These are phyloP conservation scores for Diphasiastrum complanatum DNA, from an alignment of 83 land plant species.

Conservation along the genomic window DNA sequence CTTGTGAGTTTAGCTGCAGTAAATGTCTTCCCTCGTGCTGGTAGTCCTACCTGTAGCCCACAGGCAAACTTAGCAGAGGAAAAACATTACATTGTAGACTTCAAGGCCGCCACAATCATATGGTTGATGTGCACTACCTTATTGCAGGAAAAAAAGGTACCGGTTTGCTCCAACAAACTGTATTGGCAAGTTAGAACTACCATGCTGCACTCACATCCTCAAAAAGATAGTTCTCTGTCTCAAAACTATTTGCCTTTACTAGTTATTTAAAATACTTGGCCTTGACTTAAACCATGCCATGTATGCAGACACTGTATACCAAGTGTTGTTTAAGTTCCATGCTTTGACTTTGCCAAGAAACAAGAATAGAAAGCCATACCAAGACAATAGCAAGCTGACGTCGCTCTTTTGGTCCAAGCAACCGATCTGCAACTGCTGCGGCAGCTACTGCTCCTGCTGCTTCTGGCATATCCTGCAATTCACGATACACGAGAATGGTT, in stretches of 20 bases:
- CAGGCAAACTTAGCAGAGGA: not conserved
- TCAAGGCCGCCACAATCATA: too few species aligned
- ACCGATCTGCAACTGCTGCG: not conserved
- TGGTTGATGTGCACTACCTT: too few species aligned
- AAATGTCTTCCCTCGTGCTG: slow-evolving; percentile 98
- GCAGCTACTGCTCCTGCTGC: slow-evolving; percentile 7
- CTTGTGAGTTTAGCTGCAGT: slow-evolving; percentile 97
- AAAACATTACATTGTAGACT: not conserved
- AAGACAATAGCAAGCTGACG: slow-evolving; percentile 27
- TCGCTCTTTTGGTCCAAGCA: slow-evolving; percentile 3
- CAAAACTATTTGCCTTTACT: too few species aligned
- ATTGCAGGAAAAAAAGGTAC: too few species aligned
- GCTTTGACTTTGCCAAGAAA: too few species aligned
- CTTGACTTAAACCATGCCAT: slow-evolving; percentile 2
- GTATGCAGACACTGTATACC: not conserved
- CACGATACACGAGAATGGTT: not conserved
- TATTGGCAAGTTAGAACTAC: not conserved
- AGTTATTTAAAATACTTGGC: too few species aligned
- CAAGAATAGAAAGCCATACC: slow-evolving; percentile 43
- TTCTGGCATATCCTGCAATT: slow-evolving; percentile 6
- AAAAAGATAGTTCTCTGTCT: too few species aligned
- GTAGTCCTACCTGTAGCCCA: slow-evolving; percentile 71
- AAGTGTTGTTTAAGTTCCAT: too few species aligned
- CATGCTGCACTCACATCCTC: not conserved
- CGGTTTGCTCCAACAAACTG: too few species aligned